Evolutionary conservation across 2,329 filamentous ascomycete genomes (phyloP), one percentile per base, ranked within the genome.

Genomic region (Penicillium decumbens): DNA sequence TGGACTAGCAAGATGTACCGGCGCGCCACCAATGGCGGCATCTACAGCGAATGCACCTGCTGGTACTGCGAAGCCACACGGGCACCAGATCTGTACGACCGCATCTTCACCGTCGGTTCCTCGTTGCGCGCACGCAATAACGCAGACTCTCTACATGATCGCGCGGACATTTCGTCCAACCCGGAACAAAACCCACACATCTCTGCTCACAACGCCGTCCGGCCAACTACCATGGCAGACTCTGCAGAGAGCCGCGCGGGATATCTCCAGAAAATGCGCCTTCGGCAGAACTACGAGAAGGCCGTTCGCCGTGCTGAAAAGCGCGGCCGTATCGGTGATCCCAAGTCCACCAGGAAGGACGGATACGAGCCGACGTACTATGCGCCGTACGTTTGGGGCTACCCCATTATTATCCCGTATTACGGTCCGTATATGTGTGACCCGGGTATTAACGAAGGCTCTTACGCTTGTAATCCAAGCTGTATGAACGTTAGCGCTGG

Each of bases 1-100:
- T 88, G 81, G 80, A 95, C 89, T 0, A 81, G 78, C 61, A 84
- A 83, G 58, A 72, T 68, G 1, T 95, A 92, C 65, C 80, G 88
- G 58, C 80, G 81, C 25, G 67, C 72, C 12, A 90, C 80, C 57
- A 70, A 74, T 59, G 74, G 75, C 13, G 79, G 84, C 43, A 78
- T 88, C 4, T 95, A 68, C 55, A 64, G 60, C 56, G 65, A 67
- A 50, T 68, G 65, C 41, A 66, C 64, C 15, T 68, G 65, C 59
- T 68, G 65, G 65, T 67, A 91, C 66, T 95, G 89, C 69, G 88
- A 93, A 68, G 78, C 83, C 4, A 78, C 84, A 45, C 81, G 85
- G 29, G 73, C 80, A 38, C 71, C 77, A 2, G 76, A 83, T 59
- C 74, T 80, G 2, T 76, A 74, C 9, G 65, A 71, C 1, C 56